These are phyloP conservation scores for Pythium brachiatum DNA, from an alignment of 352 stramenopile genomes.

Conservation along the genomic window DNA sequence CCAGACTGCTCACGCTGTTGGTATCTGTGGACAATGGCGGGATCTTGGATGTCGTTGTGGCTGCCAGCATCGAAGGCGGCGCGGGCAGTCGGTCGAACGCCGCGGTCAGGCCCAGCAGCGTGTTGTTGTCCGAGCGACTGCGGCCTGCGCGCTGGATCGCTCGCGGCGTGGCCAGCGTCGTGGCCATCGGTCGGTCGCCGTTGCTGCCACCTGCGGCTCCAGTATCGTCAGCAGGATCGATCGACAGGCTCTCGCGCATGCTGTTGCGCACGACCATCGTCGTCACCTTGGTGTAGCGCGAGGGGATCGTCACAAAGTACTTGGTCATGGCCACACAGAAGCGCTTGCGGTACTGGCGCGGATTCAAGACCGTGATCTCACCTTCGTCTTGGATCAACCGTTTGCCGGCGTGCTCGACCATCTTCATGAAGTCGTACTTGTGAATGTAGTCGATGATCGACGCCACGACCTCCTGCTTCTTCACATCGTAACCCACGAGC, in stretches of 20 bases:
- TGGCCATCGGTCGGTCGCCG: conserved; percentile 3
- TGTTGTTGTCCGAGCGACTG: conserved; percentile 20
- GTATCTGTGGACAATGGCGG: neutral
- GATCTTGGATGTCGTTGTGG: neutral
- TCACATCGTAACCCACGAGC: conserved; percentile 84
- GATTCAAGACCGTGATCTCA: conserved; percentile 86
- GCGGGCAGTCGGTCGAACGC: conserved; percentile 11
- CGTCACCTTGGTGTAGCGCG: conserved; percentile 82
- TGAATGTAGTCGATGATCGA: conserved; percentile 91
- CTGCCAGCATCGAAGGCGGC: neutral
- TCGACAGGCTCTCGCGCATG: conserved; percentile 18
- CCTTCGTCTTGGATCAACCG: conserved; percentile 87
- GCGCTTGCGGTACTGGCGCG: conserved; percentile 83
- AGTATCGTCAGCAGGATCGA: conserved; percentile 8
- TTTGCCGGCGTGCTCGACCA: conserved; percentile 87
- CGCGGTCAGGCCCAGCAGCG: conserved; percentile 12
- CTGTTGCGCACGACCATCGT: conserved; percentile 46
- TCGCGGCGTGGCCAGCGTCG: neutral
- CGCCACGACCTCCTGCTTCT: conserved; percentile 83
- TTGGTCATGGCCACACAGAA: conserved; percentile 88
- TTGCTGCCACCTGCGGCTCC: no score
- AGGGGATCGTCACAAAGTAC: conserved; percentile 88
- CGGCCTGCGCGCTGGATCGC: neutral
- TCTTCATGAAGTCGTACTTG: conserved; percentile 91
- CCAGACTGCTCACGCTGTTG: conserved; percentile 17